phyloP scores from a whole-genome alignment of 2,329 filamentous ascomycete species.

The Ambrosiella beaveri region DNA sequence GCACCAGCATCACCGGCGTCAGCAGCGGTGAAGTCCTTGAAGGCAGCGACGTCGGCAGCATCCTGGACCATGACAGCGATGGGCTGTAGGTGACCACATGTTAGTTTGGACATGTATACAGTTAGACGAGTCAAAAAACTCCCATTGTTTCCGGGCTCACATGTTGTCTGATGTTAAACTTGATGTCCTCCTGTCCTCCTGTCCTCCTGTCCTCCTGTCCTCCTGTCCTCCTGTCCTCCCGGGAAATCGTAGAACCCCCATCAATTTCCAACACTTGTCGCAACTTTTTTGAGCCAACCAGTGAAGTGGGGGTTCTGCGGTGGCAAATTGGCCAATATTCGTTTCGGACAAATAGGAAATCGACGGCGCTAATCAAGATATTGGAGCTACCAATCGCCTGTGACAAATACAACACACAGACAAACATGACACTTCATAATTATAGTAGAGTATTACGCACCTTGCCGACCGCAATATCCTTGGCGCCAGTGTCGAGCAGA shows the following conservation, averaged over 20 bases:
- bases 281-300: too few relatives aligned
- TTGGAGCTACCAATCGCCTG: neutral
- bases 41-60: slow-evolving; percentile 68
- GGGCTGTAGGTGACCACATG: slow-evolving; percentile 40
- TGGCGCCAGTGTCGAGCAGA: slow-evolving; percentile 78
- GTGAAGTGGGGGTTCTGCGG: neutral
- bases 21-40: slow-evolving; percentile 71
- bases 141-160: neutral
- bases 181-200: too few relatives aligned
- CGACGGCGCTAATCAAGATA: neutral
- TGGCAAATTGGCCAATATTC: neutral
- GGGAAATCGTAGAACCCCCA: too few relatives aligned
- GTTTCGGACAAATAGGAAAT: neutral
- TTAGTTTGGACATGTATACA: slow-evolving; percentile 2
- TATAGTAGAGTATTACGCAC: slow-evolving; percentile 32
- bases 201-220: too few relatives aligned
- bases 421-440: neutral
- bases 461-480: slow-evolving; percentile 85
- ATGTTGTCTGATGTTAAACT: too few relatives aligned
- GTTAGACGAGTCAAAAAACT: neutral
- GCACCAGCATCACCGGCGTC: slow-evolving; percentile 62
- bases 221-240: too few relatives aligned
- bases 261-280: too few relatives aligned
- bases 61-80: slow-evolving; percentile 93
- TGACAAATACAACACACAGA: neutral